Conservation (phyloP, 2,329 filamentous ascomycete genomes). For the Scopulariopsis brevicaulis region DNA sequence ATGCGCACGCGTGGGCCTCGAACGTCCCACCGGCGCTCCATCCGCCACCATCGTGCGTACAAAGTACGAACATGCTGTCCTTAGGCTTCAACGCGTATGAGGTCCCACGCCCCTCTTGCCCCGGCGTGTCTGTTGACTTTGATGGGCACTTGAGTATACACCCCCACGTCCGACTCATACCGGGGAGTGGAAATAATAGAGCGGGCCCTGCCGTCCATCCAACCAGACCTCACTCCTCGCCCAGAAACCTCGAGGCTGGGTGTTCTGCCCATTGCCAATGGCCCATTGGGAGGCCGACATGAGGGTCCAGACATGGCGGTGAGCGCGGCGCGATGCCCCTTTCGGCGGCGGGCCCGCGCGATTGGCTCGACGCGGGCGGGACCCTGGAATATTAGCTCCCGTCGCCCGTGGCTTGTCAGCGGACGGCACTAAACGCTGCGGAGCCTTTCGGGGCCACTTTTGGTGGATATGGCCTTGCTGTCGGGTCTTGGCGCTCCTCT, state of each 20-base stretch:
- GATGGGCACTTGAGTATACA: background rate
- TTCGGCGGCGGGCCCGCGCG: conserved; percentile 1
- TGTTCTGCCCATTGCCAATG: background rate
- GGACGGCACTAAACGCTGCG: background rate
- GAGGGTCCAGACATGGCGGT: conserved; percentile 3
- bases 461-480: background rate
- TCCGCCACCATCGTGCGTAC: background rate
- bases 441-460: background rate
- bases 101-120: background rate
- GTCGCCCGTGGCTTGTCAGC: background rate
- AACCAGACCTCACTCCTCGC: background rate
- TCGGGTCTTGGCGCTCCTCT: background rate
- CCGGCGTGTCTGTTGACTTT: background rate
- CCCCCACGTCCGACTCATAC: background rate
- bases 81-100: background rate
- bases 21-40: background rate
- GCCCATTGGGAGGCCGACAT: background rate
- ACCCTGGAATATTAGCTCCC: background rate
- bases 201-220: background rate
- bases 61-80: background rate
- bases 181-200: background rate
- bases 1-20: background rate
- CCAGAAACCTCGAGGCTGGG: background rate
- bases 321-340: conserved; percentile 5
- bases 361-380: background rate